A percentile compares a stretch with the other conserved stretches of the same genome.
Conservation (phyloP, 176 grass and related monocot species). For the Juncus inflexus region DNA sequence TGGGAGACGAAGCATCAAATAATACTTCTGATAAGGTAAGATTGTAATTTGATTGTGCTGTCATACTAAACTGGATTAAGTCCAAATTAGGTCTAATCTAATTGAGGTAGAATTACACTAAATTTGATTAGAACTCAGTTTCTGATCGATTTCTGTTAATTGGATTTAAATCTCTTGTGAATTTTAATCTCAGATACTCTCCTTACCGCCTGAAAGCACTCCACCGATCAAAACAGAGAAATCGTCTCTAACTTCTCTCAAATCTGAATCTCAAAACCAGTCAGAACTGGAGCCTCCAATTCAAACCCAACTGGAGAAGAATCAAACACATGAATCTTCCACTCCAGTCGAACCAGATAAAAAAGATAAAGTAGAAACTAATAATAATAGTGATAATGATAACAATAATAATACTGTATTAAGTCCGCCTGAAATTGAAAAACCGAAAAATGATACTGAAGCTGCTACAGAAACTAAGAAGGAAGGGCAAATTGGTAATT, state of each 20-base stretch:
- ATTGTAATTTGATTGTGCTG: neutral
- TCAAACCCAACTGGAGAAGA: constrained; percentile 7
- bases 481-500: neutral
- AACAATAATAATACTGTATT: neutral
- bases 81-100: neutral
- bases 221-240: constrained; percentile 4
- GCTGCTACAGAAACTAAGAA: constrained; percentile 3
- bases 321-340: neutral
- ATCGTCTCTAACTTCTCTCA: neutral
- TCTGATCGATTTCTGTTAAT: no score
- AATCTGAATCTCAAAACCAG: constrained; percentile 13
- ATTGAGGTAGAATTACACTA: no score
- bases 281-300: neutral
- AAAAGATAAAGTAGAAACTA: constrained; percentile 17
- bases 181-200: neutral
- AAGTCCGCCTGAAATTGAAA: constrained; percentile 22
- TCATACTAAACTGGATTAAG: neutral
- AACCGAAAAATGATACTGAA: constrained; percentile 21
- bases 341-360: constrained; percentile 16
- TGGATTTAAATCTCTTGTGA: neutral
- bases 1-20: constrained; percentile 20
- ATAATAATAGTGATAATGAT: neutral
- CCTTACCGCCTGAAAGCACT: neutral
- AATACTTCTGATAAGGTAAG: constrained; percentile 19
- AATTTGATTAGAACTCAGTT: no score